Base-by-base conservation (phyloP, 2,329 filamentous ascomycete species). In the Stachybotrys elegans region DNA sequence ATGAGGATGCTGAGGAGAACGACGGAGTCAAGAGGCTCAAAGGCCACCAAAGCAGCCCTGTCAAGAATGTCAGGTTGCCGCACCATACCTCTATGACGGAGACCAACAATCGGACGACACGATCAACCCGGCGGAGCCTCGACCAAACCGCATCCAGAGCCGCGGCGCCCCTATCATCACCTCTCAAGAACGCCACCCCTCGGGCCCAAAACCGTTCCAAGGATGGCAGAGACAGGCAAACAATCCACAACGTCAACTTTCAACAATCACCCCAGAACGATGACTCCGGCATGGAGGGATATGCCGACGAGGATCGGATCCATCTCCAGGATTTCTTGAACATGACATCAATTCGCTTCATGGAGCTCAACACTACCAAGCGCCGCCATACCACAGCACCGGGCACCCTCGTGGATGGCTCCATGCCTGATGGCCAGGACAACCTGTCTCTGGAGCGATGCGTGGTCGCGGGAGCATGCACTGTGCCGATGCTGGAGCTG, bases 341-440 rank as follows among this genome's bases (percentile, higher is more conserved):
- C 50, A 83, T 95, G 81, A 96, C 92, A 3, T 94, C 88, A 47
- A 95, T 98, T 57, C 88, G 91, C 43, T 98, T 98, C 68, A 96
- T 98, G 87, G 93, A 98, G 61, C 74, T 98, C 40, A 95, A 86
- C n/a, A 95, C 92, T 0, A 96, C 91, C 2, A 97, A 97, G 62
- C 78, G 92, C 52, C 79, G 93, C 44, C 86, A 94, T 55, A 97
- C 92, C 0, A 82, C 85, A 37, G 85, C 79, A 3, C 83, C 83
- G 13, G 62, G 70, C 43, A 56, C 64, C 12, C 59, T 71, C 17
- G 70, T 67, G 41, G 68, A 75, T 35, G 68, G 68, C 19, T 58
- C 65, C 7, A 53, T 65, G 6, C 56, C 60, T 5, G 67, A 66
- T 29, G 67, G 56, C 6, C 67, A 72, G 47, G 76, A 81, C 22